phyloP scores from a whole-genome alignment of 1,284 basidiomycete genomes.

The Cryptococcus floricola region DNA sequence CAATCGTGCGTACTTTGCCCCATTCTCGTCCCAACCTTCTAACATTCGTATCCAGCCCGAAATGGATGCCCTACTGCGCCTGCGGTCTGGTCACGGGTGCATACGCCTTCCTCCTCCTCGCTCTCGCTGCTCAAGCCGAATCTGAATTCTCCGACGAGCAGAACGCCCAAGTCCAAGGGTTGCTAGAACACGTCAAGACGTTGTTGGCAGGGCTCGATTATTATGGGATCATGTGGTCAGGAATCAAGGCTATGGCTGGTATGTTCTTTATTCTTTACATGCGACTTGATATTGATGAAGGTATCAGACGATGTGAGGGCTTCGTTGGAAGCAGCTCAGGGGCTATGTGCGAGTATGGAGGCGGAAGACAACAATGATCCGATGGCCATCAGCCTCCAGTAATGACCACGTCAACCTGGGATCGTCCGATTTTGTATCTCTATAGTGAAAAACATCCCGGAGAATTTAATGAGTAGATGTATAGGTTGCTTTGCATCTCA shows the following conservation, averaged over 20 bases:
- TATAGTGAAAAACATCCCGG: too few species aligned
- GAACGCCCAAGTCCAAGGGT: constrained; percentile 42
- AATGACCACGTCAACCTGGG: too few species aligned
- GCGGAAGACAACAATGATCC: neutral
- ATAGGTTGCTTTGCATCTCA: too few species aligned
- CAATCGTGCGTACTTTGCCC: neutral
- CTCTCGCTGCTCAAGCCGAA: constrained; percentile 48
- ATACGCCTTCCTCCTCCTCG: constrained; percentile 48
- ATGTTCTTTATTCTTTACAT: constrained; percentile 16
- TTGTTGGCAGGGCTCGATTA: constrained; percentile 49
- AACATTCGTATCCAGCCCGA: constrained; percentile 26
- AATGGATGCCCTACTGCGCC: constrained; percentile 50
- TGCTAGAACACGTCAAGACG: constrained; percentile 49
- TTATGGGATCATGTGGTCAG: constrained; percentile 50
- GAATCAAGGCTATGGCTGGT: constrained; percentile 49
- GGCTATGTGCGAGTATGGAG: too few species aligned
- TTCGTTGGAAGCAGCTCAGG: neutral
- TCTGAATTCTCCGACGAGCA: constrained; percentile 28
- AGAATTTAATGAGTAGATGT: too few species aligned
- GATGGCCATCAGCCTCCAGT: neutral
- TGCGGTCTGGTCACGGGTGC: constrained; percentile 48
- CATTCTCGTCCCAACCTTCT: neutral
- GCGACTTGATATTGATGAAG: neutral
- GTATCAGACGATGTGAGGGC: neutral
- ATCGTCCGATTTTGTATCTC: too few species aligned